Evolutionary conservation across 2,329 filamentous ascomycete genomes (phyloP), one percentile per base, ranked within the genome.

Genomic region (Seiridium unicorne): DNA sequence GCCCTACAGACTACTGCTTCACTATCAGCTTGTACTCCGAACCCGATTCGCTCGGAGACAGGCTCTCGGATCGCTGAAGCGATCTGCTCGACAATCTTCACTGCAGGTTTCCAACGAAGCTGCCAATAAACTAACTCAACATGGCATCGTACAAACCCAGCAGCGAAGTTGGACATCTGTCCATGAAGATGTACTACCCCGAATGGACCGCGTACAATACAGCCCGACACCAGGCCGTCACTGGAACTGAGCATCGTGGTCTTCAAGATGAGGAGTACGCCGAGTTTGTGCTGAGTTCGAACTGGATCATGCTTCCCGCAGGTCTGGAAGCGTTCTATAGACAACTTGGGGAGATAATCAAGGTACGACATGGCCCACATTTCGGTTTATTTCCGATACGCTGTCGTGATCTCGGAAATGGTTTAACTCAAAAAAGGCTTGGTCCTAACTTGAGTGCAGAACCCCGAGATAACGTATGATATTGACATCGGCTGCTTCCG

Each of bases 291-390:
- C 44, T 62, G 3, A 51, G 54, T 6, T 44, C 48, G 44, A 62
- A 62, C 26, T 62, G 61, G 61, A 46, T 60, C 11, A n/a, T 62
- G 4, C 54, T 48, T 38, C 61, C 61, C 9, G 49, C 54, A 35
- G 61, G 58, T 13, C 44, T 62, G 31, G 18, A 31, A 40, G 55
- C 58, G 44, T 62, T 62, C 38, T 58, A 55, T 46, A 18, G n/a
- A 3, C 38, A 48, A 53, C 31, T 56, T 26, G 13, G 38, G 9
- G 36, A 58, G 13, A 18, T 40, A 5, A n/a, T 35, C 10, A 32
- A 46, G 51, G 59, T 60, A 53, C 3, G 35, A 13, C 38, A 7
- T 42, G 13, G 7, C 13, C 7, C 38, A 42, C 18, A 26, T 26
- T 26, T 26, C 18, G 18, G 18, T 26, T 26, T 26, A 26, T 26